These are phyloP conservation scores for Firmiana major DNA, from an alignment of 345 rosid species.

Conservation along the genomic window DNA sequence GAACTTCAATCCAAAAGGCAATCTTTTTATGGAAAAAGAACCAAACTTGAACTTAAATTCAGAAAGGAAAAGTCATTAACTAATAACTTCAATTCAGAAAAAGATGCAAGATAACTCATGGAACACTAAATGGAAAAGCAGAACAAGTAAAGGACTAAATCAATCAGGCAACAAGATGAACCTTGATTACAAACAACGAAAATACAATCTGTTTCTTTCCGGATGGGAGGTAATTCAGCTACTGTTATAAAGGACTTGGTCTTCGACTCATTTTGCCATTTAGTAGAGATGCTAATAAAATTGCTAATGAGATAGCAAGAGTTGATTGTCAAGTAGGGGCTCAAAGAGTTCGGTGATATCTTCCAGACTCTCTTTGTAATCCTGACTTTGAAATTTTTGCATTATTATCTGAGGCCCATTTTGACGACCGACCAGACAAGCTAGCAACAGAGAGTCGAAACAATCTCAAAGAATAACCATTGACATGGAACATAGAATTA, in stretches of 20 bases:
- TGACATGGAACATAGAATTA: background rate
- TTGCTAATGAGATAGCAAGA: too few species aligned
- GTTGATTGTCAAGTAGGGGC: too few species aligned
- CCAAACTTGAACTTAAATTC: background rate
- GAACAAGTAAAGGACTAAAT: background rate
- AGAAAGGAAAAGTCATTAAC: background rate
- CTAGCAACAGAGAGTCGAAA: background rate
- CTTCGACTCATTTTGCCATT: too few species aligned
- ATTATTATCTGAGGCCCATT: background rate
- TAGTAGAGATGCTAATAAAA: too few species aligned
- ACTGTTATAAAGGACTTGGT: too few species aligned
- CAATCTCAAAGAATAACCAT: background rate
- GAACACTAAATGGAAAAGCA: background rate
- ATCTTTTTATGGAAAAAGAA: background rate
- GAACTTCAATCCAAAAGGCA: background rate
- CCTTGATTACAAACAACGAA: background rate
- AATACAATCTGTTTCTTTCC: too few species aligned
- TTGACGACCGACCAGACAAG: background rate
- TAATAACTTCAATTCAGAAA: background rate
- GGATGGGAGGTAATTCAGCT: too few species aligned
- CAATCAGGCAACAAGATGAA: background rate
- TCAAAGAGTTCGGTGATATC: too few species aligned
- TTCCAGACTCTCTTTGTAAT: too few species aligned
- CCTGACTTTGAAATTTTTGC: too few species aligned
- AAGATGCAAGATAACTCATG: background rate